Evolutionary conservation across 345 rosid genomes (phyloP).

Genomic region (Euphorbia tirucalli): DNA sequence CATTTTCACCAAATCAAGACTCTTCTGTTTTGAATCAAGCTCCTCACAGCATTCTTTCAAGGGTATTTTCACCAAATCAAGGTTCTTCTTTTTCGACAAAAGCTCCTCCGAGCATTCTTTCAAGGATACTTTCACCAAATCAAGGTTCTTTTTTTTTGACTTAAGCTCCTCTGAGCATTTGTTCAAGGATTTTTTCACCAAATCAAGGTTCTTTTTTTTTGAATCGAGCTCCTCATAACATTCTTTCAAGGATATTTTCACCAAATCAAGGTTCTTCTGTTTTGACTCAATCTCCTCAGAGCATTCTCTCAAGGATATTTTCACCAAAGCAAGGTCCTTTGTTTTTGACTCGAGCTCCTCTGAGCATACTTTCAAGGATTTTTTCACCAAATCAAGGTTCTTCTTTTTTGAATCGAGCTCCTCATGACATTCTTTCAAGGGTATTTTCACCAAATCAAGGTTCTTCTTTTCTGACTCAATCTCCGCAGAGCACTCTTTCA

Average conservation of each 20-base stretch:
- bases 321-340: constrained; percentile 10
- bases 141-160: background rate
- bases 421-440: background rate
- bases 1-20: no score
- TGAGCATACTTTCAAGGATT: no score
- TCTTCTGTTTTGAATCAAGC: no score
- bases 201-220: constrained; percentile 19
- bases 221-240: constrained; percentile 16
- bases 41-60: no score
- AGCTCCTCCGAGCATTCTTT: background rate
- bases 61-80: no score
- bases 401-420: constrained; percentile 11
- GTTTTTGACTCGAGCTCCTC: constrained; percentile 20
- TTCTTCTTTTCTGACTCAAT: background rate
- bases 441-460: background rate
- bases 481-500: background rate
- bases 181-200: background rate
- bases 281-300: background rate
- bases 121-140: no score
- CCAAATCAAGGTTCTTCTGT: constrained; percentile 5
- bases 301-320: background rate
- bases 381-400: background rate
- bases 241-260: no score
- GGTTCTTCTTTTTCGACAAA: no score
- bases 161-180: background rate